phyloP scores from a whole-genome alignment of 768 basidiomycete genomes.

The Chalciporus piperatus region DNA sequence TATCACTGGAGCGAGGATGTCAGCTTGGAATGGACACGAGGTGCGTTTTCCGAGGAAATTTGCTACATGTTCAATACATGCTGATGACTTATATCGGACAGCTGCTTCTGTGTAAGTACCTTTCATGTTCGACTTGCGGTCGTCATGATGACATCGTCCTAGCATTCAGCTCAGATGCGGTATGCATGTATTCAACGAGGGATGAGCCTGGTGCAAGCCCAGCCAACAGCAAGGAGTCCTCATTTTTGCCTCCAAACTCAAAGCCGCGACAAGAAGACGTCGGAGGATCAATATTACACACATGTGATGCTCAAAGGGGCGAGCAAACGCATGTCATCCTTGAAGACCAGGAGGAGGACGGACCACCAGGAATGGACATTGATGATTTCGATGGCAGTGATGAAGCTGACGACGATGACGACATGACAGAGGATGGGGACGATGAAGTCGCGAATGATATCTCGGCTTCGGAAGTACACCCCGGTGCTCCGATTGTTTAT shows the following conservation, averaged over 20 bases:
- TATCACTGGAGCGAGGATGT: conserved; percentile 75
- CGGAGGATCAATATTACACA: background rate
- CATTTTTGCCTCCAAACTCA: conserved; percentile 32
- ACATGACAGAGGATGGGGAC: conserved; percentile 20
- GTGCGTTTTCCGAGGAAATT: conserved; percentile 34
- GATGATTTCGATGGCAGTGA: conserved; percentile 28
- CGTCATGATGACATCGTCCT: conserved; percentile 8
- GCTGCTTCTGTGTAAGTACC: conserved; percentile 61
- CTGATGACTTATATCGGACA: conserved; percentile 27
- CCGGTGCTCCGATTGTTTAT: conserved; percentile 50
- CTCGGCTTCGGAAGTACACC: conserved; percentile 21
- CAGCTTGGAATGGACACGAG: conserved; percentile 69
- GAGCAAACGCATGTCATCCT: conserved; percentile 4
- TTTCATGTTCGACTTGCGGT: conserved; percentile 1
- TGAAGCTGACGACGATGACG: conserved; percentile 25
- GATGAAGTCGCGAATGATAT: conserved; percentile 33
- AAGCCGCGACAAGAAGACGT: conserved; percentile 14
- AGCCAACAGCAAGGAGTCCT: conserved; percentile 16
- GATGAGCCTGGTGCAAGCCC: conserved; percentile 47
- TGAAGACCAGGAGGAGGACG: conserved; percentile 18
- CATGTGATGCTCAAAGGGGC: background rate
- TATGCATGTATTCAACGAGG: conserved; percentile 70
- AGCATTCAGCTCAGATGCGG: conserved; percentile 74
- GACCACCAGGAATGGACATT: conserved; percentile 27
- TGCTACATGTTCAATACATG: background rate